Conservation (phyloP, 1,284 basidiomycete species). For the Ustilago bromivora region DNA sequence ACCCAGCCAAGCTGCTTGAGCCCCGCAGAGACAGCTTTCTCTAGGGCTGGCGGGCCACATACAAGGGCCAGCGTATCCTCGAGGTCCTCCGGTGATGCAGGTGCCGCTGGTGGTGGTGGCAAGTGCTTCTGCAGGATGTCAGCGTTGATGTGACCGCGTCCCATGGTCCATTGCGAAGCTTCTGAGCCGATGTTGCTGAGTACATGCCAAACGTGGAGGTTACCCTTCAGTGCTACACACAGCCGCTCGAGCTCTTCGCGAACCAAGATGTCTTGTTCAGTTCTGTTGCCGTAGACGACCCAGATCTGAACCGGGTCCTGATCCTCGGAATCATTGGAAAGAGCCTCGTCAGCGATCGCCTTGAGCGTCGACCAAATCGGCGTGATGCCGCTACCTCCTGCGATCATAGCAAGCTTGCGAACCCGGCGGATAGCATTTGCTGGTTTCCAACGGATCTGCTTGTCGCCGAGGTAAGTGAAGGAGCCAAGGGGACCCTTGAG, state of each 20-base stretch:
- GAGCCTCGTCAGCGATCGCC: slow-evolving; percentile 72
- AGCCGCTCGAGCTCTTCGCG: slow-evolving; percentile 74
- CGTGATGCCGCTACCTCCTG: slow-evolving; percentile 77
- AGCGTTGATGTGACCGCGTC: slow-evolving; percentile 72
- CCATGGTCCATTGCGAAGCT: slow-evolving; percentile 71
- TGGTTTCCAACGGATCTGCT: slow-evolving; percentile 71
- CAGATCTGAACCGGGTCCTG: slow-evolving; percentile 71
- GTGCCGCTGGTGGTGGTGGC: slow-evolving; percentile 48
- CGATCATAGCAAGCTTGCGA: slow-evolving; percentile 75
- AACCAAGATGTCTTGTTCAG: slow-evolving; percentile 73
- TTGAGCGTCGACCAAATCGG: slow-evolving; percentile 71
- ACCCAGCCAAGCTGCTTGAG: slow-evolving; percentile 63
- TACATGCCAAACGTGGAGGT: slow-evolving; percentile 73
- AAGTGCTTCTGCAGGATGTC: slow-evolving; percentile 72
- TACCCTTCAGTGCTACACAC: slow-evolving; percentile 65
- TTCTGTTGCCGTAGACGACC: slow-evolving; percentile 75
- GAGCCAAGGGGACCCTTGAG: slow-evolving; percentile 78
- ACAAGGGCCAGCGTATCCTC: slow-evolving; percentile 72
- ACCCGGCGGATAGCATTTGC: slow-evolving; percentile 68
- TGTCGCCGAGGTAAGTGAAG: slow-evolving; percentile 74
- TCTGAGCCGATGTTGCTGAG: slow-evolving; percentile 68
- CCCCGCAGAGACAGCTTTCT: slow-evolving; percentile 48
- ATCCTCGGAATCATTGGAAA: slow-evolving; percentile 42
- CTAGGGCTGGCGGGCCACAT: slow-evolving; percentile 74
- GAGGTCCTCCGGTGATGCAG: slow-evolving; percentile 28